Evolutionary conservation across 2,329 filamentous ascomycete genomes (phyloP).

Genomic region (Ceratocystiopsis minuta): DNA sequence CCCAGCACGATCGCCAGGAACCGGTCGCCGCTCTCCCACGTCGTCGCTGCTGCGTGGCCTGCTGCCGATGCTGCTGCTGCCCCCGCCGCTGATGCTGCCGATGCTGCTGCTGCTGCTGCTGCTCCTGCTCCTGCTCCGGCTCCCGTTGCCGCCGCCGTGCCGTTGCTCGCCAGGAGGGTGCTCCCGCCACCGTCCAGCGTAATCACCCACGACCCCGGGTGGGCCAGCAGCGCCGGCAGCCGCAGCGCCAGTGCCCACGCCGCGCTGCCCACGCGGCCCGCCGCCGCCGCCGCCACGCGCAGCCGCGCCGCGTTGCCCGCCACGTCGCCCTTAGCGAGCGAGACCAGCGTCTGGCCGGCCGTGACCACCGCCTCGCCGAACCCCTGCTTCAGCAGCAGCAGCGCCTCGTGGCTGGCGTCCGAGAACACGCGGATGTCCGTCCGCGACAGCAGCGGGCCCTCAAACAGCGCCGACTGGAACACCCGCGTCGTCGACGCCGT

Average conservation of each 20-base stretch:
- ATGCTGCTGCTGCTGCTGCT: too few relatives aligned
- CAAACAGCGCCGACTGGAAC: slow-evolving; percentile 11
- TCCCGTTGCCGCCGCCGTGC: slow-evolving; percentile 14
- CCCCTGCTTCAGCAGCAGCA: slow-evolving; percentile 40
- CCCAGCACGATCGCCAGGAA: slow-evolving; percentile 61
- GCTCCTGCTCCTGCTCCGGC: too few relatives aligned
- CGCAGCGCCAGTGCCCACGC: slow-evolving; percentile 14
- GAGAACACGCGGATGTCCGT: slow-evolving; percentile 62
- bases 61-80: slow-evolving; percentile 6
- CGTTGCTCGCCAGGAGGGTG: too few relatives aligned
- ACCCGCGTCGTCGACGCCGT: slow-evolving; percentile 22
- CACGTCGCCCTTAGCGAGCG: slow-evolving; percentile 28
- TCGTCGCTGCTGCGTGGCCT: slow-evolving; percentile 13
- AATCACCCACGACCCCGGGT: slow-evolving; percentile 40
- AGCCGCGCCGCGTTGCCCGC: slow-evolving; percentile 12
- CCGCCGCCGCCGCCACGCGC: slow-evolving; percentile 7
- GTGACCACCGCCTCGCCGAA: slow-evolving; percentile 23
- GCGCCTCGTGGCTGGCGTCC: slow-evolving; percentile 53
- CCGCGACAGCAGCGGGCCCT: slow-evolving; percentile 30
- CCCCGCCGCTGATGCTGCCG: slow-evolving; percentile 14
- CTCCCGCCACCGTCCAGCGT: slow-evolving; percentile 22
- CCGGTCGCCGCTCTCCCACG: slow-evolving; percentile 47
- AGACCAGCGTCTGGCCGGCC: slow-evolving; percentile 21
- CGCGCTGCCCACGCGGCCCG: slow-evolving; percentile 8
- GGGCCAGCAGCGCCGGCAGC: slow-evolving; percentile 20